Conservation (phyloP, 1,139 yeast genomes). For the Protomyces gravidus region DNA sequence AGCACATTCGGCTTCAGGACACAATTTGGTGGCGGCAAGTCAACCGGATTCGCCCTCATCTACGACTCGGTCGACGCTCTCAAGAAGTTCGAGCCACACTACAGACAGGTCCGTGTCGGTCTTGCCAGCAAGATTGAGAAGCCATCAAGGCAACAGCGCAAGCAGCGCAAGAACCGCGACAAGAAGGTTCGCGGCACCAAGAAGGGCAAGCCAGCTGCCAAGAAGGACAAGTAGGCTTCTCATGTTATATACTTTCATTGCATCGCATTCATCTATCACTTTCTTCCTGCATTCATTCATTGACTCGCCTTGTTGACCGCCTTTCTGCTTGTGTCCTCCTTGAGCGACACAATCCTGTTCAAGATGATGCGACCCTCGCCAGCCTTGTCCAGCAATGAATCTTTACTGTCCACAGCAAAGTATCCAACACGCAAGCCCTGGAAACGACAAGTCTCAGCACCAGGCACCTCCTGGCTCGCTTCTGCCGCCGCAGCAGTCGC, state of each 20-base stretch:
- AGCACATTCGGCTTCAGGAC: constrained; percentile 99
- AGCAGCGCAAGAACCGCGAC: constrained; percentile 97
- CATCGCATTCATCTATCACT: not conserved
- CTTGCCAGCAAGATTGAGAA: constrained; percentile 81
- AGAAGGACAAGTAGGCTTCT: constrained; percentile 23
- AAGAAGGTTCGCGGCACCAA: constrained; percentile 31
- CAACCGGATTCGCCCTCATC: constrained; percentile 98
- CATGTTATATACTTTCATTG: not conserved
- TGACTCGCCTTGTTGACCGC: not conserved
- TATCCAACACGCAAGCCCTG: constrained; percentile 97
- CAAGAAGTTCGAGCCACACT: constrained; percentile 97
- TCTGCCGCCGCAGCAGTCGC: constrained; percentile 48
- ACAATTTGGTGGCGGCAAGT: constrained; percentile 99
- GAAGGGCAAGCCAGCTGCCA: constrained; percentile 26
- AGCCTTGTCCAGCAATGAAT: constrained; percentile 39
- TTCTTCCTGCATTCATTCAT: not conserved
- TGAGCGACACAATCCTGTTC: constrained; percentile 84
- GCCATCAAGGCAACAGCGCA: constrained; percentile 99
- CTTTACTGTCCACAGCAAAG: constrained; percentile 84
- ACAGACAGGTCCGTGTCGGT: constrained; percentile 99
- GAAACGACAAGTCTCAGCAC: constrained; percentile 85
- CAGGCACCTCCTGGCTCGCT: constrained; percentile 54
- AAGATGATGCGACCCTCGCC: constrained; percentile 54
- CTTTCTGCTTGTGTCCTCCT: constrained; percentile 49
- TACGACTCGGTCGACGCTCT: constrained; percentile 98